Evolutionary conservation across 2,329 filamentous ascomycete genomes (phyloP).

Genomic region (Emydomyces testavorans): DNA sequence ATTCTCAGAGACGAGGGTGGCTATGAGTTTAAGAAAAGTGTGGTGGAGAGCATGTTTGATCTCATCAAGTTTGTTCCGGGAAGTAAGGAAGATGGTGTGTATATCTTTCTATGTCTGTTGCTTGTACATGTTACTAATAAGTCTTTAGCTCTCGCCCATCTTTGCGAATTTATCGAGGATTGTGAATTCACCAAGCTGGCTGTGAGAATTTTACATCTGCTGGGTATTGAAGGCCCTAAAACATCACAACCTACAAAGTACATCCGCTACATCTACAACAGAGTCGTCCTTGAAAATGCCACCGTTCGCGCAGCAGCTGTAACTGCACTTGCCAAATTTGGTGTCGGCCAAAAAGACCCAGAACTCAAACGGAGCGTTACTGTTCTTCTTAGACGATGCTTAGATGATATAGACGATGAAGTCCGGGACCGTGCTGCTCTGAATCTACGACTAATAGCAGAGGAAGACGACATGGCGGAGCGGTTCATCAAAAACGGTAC

Average conservation of each 20-base stretch:
- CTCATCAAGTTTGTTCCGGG: slow-evolving; percentile 98
- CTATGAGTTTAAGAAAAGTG: slow-evolving; percentile 94
- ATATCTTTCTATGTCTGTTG: not conserved
- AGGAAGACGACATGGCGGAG: slow-evolving; percentile 74
- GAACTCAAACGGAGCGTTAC: slow-evolving; percentile 94
- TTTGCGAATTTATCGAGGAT: slow-evolving; percentile 98
- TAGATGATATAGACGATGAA: slow-evolving; percentile 96
- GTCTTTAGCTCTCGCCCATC: slow-evolving; percentile 63
- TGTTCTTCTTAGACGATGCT: slow-evolving; percentile 80
- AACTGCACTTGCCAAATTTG: slow-evolving; percentile 91
- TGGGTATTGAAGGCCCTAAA: slow-evolving; percentile 89
- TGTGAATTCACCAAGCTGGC: slow-evolving; percentile 98
- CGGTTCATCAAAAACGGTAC: slow-evolving; percentile 87
- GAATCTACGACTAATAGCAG: slow-evolving; percentile 82
- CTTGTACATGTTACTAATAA: slow-evolving; percentile 10
- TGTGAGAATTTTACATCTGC: slow-evolving; percentile 84
- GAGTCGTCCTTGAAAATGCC: slow-evolving; percentile 92
- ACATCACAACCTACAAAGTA: slow-evolving; percentile 96
- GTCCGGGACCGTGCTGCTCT: slow-evolving; percentile 90
- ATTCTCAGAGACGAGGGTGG: slow-evolving; percentile 93
- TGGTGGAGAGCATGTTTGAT: slow-evolving; percentile 99
- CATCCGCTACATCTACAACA: slow-evolving; percentile 98
- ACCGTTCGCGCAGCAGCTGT: slow-evolving; percentile 91
- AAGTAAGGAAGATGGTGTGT: slow-evolving; percentile 52
- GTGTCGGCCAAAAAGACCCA: slow-evolving; percentile 87